These are phyloP conservation scores for Cladosporium sphaerospermum DNA, from an alignment of 2,329 filamentous ascomycete genomes.

Conservation along the genomic window DNA sequence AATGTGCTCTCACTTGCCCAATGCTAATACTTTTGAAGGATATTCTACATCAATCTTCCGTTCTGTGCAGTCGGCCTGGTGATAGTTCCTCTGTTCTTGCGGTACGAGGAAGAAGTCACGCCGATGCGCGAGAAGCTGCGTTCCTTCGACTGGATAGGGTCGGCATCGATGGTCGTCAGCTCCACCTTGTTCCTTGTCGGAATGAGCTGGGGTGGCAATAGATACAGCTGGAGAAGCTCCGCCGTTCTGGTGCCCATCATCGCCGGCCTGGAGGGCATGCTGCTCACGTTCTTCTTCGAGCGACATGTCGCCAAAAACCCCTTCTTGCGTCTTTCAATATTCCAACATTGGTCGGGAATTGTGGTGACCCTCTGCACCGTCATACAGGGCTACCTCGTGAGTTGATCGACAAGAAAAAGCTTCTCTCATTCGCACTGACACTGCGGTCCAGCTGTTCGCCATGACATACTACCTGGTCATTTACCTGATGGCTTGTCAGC, in stretches of 20 bases:
- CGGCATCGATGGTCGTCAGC: constrained; percentile 18
- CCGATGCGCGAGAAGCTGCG: neutral
- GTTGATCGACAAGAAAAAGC: neutral
- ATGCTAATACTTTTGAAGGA: constrained; percentile 8
- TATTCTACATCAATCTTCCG: constrained; percentile 36
- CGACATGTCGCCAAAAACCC: constrained; percentile 19
- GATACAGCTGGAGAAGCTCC: constrained; percentile 28
- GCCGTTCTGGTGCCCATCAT: constrained; percentile 33
- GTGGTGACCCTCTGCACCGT: constrained; percentile 27
- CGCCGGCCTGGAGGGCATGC: constrained; percentile 28
- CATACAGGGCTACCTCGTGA: constrained; percentile 26
- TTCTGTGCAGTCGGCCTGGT: constrained; percentile 28
- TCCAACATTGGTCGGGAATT: constrained; percentile 25
- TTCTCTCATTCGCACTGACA: neutral
- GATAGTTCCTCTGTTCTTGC: neutral
- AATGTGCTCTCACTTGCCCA: neutral
- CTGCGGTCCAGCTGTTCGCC: constrained; percentile 16
- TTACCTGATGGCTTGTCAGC: constrained; percentile 38
- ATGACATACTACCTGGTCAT: constrained; percentile 38
- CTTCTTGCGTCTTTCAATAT: constrained; percentile 29
- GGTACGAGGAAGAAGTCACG: neutral
- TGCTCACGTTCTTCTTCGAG: constrained; percentile 20
- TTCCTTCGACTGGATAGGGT: constrained; percentile 22
- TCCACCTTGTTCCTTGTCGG: constrained; percentile 25
- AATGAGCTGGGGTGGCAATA: constrained; percentile 31